Base-by-base conservation (phyloP, 768 basidiomycete species). In the Albatrellus ellisii region DNA sequence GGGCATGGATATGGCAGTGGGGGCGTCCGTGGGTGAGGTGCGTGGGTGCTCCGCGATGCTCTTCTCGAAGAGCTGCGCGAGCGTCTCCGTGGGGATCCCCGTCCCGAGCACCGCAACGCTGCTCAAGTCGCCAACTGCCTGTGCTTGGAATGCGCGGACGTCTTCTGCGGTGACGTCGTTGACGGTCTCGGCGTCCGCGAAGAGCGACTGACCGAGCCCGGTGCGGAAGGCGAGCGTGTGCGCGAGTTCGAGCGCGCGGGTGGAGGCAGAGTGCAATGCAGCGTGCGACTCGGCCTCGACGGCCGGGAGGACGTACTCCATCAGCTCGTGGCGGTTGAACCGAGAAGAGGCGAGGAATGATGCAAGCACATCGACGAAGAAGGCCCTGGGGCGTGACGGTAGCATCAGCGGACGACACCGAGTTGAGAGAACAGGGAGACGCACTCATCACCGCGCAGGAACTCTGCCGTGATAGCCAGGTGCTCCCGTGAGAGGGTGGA, bases 381-480 rank as follows among this genome's bases (percentile, higher is more conserved):
- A 90, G 27, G 70, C 65, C 61, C 91, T 95, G 59, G 20, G 15
- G 28, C 18, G 26, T 39, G 39, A 21, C 28, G n/a, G n/a, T n/a
- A 38, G 27, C 15, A 35, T 31, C 8, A 4, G n/a, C 26, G 25
- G 21, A 10, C 3, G 28, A 29, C 4, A 38, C n/a, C 42, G 26
- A 11, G 6, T 6, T 20, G 44, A 46, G n/a, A n/a, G n/a, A n/a
- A n/a, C n/a, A n/a, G n/a, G 20, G 26, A 38, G 9, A 85, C 90
- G 66, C 60, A 97, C 94, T 95, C 92, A 61, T 99, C 90, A 36
- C 88, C 91, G 45, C 81, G 76, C 52, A 97, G 65, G 66, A 95
- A 99, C 61, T 97, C 92, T 40, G 94, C 90, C 18, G 88, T 92
- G 58, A 97, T 64, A 46, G 89, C 79, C 34, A 99, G 70, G 63